Percentiles rank a stretch among this genome's conserved stretches.
Conservation (phyloP, 1,284 basidiomycete genomes). For the Papiliotrema terrestris region DNA sequence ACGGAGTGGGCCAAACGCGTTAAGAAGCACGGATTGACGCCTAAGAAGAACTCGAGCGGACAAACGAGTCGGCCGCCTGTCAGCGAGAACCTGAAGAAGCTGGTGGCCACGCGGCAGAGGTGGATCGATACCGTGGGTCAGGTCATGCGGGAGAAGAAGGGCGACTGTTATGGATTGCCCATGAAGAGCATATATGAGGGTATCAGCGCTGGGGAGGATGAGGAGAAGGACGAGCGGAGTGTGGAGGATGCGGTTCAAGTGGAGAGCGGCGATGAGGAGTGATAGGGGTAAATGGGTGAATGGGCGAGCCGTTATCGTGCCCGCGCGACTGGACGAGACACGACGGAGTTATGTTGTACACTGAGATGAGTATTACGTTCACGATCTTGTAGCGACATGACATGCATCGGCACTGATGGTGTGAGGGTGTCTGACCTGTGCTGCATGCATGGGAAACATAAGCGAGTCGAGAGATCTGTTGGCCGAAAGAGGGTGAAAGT, state of each 20-base stretch:
- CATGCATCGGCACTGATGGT: too few relatives aligned
- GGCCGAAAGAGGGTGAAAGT: too few relatives aligned
- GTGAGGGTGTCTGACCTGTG: too few relatives aligned
- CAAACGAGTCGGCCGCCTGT: slow-evolving; percentile 56
- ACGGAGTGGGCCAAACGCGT: slow-evolving; percentile 50
- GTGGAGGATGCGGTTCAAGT: slow-evolving; percentile 38
- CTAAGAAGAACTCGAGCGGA: slow-evolving; percentile 67
- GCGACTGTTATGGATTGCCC: slow-evolving; percentile 71
- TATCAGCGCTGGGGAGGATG: slow-evolving; percentile 56
- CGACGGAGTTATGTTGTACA: not conserved
- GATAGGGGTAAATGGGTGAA: not conserved
- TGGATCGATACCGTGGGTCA: slow-evolving; percentile 69
- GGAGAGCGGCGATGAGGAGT: slow-evolving; percentile 32
- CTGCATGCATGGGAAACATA: too few relatives aligned
- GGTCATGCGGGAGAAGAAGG: slow-evolving; percentile 63
- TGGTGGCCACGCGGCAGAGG: slow-evolving; percentile 65
- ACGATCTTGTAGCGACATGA: too few relatives aligned
- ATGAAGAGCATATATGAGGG: slow-evolving; percentile 68
- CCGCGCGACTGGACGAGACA: too few relatives aligned
- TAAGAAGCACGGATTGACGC: slow-evolving; percentile 56
- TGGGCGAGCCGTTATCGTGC: too few relatives aligned
- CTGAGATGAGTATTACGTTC: not conserved
- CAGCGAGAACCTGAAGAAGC: slow-evolving; percentile 64
- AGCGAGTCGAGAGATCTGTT: too few relatives aligned
- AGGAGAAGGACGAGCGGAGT: slow-evolving; percentile 44